phyloP scores from a whole-genome alignment of 2,329 filamentous ascomycete species.

The Pezicula neosporulosa region DNA sequence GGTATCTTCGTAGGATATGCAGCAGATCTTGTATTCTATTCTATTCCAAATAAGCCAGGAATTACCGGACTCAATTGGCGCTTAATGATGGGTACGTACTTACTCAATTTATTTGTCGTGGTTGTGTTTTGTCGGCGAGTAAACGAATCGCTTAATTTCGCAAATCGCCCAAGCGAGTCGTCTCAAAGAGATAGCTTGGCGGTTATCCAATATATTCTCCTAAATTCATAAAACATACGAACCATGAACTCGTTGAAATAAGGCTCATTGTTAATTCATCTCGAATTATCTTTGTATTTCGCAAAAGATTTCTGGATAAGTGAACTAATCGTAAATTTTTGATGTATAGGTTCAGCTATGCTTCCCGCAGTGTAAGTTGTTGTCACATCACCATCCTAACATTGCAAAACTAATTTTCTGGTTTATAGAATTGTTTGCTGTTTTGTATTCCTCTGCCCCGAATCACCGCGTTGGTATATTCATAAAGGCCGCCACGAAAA shows the following conservation, averaged over 20 bases:
- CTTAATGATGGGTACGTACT: slow-evolving; percentile 54
- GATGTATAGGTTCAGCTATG: slow-evolving; percentile 46
- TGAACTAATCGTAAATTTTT: background rate
- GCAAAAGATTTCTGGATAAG: background rate
- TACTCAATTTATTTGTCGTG: too few relatives aligned
- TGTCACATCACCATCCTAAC: slow-evolving; percentile 43
- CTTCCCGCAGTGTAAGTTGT: slow-evolving; percentile 56
- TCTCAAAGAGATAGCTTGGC: too few relatives aligned
- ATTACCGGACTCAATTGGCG: slow-evolving; percentile 63
- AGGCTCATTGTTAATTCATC: too few relatives aligned
- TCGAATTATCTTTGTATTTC: background rate
- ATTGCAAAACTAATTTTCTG: background rate
- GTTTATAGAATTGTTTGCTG: slow-evolving; percentile 39
- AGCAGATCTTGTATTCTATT: slow-evolving; percentile 58
- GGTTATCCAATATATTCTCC: too few relatives aligned
- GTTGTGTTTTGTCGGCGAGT: too few relatives aligned
- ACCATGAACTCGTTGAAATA: too few relatives aligned
- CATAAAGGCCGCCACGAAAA: slow-evolving; percentile 42
- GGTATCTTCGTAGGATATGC: slow-evolving; percentile 56
- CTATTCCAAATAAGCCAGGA: slow-evolving; percentile 45
- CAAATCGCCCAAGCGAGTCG: too few relatives aligned
- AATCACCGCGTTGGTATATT: slow-evolving; percentile 49
- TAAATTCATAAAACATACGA: too few relatives aligned
- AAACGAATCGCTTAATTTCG: too few relatives aligned
- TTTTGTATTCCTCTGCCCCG: slow-evolving; percentile 37